A percentile compares a stretch with the other conserved stretches of the same genome.
Evolutionary conservation across 2,329 filamentous ascomycete genomes (phyloP).

Genomic region (Fusarium praegraminearum): DNA sequence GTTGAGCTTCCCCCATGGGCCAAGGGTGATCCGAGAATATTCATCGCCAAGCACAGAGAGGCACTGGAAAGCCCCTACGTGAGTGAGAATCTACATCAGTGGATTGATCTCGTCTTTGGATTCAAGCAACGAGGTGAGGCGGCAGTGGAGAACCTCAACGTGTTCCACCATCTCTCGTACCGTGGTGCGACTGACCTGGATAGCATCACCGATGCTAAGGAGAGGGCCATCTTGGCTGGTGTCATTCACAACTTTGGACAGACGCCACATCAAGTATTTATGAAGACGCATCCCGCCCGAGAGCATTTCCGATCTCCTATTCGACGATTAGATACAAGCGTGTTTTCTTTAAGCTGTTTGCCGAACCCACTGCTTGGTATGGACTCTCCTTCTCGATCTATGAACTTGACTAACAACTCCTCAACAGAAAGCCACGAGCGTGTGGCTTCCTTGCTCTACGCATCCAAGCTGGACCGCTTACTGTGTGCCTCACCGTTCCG

Average conservation of each 20-base stretch:
- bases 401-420: not conserved
- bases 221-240: constrained; percentile 88
- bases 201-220: constrained; percentile 87
- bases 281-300: constrained; percentile 80
- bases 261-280: constrained; percentile 95
- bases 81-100: constrained; percentile 87
- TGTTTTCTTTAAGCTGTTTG: constrained; percentile 80
- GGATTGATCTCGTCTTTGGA: constrained; percentile 97
- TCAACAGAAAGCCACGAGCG: constrained; percentile 75
- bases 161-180: constrained; percentile 96
- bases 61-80: constrained; percentile 94
- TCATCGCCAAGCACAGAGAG: constrained; percentile 95
- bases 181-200: constrained; percentile 94
- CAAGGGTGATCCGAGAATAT: constrained; percentile 94
- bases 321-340: constrained; percentile 80
- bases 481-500: constrained; percentile 87
- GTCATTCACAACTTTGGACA: constrained; percentile 99
- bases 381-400: constrained; percentile 9
- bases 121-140: constrained; percentile 94
- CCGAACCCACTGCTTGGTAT: constrained; percentile 80
- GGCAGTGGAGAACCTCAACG: constrained; percentile 90
- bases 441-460: constrained; percentile 82
- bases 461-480: constrained; percentile 82
- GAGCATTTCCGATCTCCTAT: constrained; percentile 75
- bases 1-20: constrained; percentile 96